Evolutionary conservation across 805 yeast species (phyloP), one percentile per base, ranked within the genome.

Genomic region (Blastobotrys chiropterorum): DNA sequence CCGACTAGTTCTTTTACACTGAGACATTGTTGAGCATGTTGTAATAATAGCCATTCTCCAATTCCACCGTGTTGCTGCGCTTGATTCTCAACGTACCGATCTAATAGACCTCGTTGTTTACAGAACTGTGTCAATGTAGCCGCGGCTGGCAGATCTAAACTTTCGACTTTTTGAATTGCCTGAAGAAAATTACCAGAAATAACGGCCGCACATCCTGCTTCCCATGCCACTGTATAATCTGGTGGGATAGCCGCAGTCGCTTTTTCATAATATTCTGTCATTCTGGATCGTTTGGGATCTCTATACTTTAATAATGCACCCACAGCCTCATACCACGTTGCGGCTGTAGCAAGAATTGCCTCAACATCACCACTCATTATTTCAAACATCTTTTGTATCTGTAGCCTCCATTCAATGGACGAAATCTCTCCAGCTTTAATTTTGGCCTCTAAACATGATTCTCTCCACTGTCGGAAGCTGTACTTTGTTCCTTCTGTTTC

Each of bases 241-340:
- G 62, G 56, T 2, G 67, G 65, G 21, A 54, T 52, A 6, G 38
- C 43, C 22, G 52, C 52, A 0, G 54, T 48, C 1, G 66, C 63
- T 20, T 38, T 20, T 2, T 55, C 47, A 48, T 49, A 68, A 49
- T 59, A 67, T 22, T 64, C 70, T 16, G 46, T 22, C 38, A 67
- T 39, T 17, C 68, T 54, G 6, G 57, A 46, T 1, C 57, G 58
- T 2, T 62, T 43, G 6, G 70, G 66, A 46, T 67, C 71, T 38
- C 56, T 60, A 34, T 62, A 62, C 48, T 54, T 51, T 48, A 64
- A 53, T 34, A 65, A 50, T 5, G 68, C 63, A 2, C 60, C 63
- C 11, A 65, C 46, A 13, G 62, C 62, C 34, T 66, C 70, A 42
- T 56, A 64, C 71, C 71, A 67, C n/a, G 64, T 55, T 20, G 55